Percentiles rank a stretch among this genome's conserved stretches.
These are phyloP conservation scores for Vararia minispora DNA, from an alignment of 768 basidiomycete genomes.

Conservation along the genomic window DNA sequence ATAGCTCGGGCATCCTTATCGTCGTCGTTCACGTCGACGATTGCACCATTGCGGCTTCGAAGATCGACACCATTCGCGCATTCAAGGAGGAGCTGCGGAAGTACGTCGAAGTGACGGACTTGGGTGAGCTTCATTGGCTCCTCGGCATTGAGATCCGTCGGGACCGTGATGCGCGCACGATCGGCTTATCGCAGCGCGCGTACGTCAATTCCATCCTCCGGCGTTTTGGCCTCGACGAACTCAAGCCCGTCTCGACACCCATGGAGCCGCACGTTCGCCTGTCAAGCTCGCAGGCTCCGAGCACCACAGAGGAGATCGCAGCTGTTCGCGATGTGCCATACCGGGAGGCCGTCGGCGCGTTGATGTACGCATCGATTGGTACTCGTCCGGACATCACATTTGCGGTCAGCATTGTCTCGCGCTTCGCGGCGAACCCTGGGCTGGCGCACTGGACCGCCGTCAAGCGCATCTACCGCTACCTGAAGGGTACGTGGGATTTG, in stretches of 20 bases:
- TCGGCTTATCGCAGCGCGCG: background rate
- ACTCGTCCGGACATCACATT: slow-evolving; percentile 23
- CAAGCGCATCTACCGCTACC: slow-evolving; percentile 17
- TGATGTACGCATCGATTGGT: slow-evolving; percentile 20
- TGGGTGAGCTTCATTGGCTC: slow-evolving; percentile 19
- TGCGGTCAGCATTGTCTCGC: slow-evolving; percentile 16
- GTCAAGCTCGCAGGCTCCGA: background rate
- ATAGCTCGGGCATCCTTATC: too few species aligned
- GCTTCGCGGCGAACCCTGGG: slow-evolving; percentile 16
- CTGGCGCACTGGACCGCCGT: slow-evolving; percentile 18
- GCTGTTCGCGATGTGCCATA: too few species aligned
- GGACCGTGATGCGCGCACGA: background rate
- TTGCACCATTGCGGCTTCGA: slow-evolving; percentile 19
- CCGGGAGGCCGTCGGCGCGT: slow-evolving; percentile 17
- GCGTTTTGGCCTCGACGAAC: background rate
- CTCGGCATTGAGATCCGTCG: slow-evolving; percentile 8
- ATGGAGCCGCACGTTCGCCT: slow-evolving; percentile 19
- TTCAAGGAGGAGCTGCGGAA: slow-evolving; percentile 18
- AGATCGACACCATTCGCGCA: background rate
- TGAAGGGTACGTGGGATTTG: slow-evolving; percentile 14
- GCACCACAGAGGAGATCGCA: background rate
- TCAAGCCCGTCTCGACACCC: background rate
- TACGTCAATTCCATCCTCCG: background rate
- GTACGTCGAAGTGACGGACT: slow-evolving; percentile 20
- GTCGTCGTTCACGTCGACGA: too few species aligned